Evolutionary conservation across 768 basidiomycete species (phyloP), one percentile per base, ranked within the genome.

Genomic region (Polyporus arcularius): DNA sequence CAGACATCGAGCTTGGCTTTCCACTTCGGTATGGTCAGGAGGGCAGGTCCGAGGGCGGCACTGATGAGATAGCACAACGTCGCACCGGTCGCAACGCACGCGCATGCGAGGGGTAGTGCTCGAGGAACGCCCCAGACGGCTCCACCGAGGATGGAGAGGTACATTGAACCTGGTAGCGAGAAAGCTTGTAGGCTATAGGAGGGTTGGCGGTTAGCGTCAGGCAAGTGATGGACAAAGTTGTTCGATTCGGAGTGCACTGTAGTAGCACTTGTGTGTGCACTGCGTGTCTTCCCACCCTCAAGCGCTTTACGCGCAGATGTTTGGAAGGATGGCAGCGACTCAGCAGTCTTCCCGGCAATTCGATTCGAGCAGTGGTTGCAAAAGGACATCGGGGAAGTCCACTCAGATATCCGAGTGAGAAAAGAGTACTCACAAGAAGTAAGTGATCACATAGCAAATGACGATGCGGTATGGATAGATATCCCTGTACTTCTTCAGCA

Each of bases 151-250:
- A 98, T 97, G 55, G 94, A 94, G 50, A 98, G 85, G 71, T 98
- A 98, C 95, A 98, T 96, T 45, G 94, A 96, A 1, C 96, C 96
- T 0, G 96, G 96, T 14, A 98, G 82, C 7, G 95, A 96, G 76
- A 98, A 98, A 0, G 94, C 94, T 80, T 98, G 96, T 7, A 98
- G 80, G 76, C 95, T 96, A 70, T 14, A 32, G 11, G 16, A 15
- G 32, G 10, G 41, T 2, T 26, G 21, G 16, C 41, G 48, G 47
- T 57, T 21, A 52, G 50, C 45, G 14, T 30, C 21, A 53, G 21
- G 9, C 7, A n/a, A 41, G 26, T 3, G 4, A 45, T 42, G 12
- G 21, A 21, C 35, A 6, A 46, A 26, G 21, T 16, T 14, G 41
- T 15, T 30, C 41, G 14, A 18, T n/a, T 28, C 16, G 30, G 8